A percentile compares a stretch with the other conserved stretches of the same genome.
These are phyloP conservation scores for Thelephora terrestris DNA, from an alignment of 1,284 basidiomycete species.

Conservation along the genomic window DNA sequence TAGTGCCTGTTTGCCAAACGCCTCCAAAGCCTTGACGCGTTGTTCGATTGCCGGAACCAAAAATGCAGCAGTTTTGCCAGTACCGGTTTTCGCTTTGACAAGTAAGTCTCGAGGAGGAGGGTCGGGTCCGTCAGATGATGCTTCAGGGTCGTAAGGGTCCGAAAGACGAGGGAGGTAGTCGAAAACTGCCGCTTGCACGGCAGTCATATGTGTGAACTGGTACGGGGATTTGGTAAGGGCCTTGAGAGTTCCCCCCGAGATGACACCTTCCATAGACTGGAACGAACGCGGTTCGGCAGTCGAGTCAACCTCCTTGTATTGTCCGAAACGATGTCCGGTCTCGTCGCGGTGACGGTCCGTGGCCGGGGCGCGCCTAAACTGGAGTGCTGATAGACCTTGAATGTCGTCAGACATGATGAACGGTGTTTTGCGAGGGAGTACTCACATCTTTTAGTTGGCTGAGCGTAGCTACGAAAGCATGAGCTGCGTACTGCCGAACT, in stretches of 20 bases:
- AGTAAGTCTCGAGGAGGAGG: conserved; percentile 48
- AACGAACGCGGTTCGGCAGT: conserved; percentile 20
- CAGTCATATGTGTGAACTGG: conserved; percentile 67
- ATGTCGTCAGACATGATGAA: too few species aligned
- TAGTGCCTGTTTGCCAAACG: conserved; percentile 28
- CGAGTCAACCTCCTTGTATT: too few species aligned
- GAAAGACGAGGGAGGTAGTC: conserved; percentile 52
- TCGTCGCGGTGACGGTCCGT: too few species aligned
- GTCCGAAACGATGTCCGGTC: too few species aligned
- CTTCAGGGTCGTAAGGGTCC: conserved; percentile 31
- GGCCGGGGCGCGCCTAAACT: too few species aligned
- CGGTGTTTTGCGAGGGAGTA: too few species aligned
- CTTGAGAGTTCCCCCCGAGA: conserved; percentile 41
- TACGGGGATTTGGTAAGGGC: conserved; percentile 66
- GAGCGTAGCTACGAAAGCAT: too few species aligned
- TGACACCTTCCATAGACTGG: conserved; percentile 28
- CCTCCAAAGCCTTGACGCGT: conserved; percentile 44
- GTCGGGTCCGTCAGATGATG: conserved; percentile 18
- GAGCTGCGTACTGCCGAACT: too few species aligned
- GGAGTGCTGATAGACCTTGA: too few species aligned
- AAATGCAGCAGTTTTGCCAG: conserved; percentile 89
- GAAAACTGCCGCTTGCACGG: conserved; percentile 80
- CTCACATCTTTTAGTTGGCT: too few species aligned
- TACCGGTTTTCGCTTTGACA: conserved; percentile 87
- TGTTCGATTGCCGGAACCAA: conserved; percentile 83